Evolutionary conservation across 306 rosid species (phyloP), one percentile per base, ranked within the genome.

Genomic region (Sicyos baderoa): DNA sequence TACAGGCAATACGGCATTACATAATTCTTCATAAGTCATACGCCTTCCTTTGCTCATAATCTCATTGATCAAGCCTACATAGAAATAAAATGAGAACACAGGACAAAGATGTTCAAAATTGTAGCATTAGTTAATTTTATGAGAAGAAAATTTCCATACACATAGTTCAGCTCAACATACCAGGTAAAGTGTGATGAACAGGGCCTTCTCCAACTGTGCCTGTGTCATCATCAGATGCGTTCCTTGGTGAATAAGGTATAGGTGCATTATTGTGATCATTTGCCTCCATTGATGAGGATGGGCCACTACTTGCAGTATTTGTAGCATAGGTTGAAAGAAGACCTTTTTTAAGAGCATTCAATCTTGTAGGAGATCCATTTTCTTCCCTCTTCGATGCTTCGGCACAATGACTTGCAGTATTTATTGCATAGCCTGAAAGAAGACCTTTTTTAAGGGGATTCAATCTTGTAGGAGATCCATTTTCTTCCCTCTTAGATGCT

Each of bases 1-100:
- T 86, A 92, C 98, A 19, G 98, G 98, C 76, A 88, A 75, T 76
- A 93, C 98, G 37, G 94, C 91, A 88, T 81, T 81, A 83, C 97
- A 93, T 74, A 93, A 96, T 74, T 88, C 96, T 76, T 89, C 97
- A 59, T 93, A 89, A 12, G 96, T 81, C 91, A 93, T 89, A 5
- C 98, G 96, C 71, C 74, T 83, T 53, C 97, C 98, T 82, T 88
- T 88, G 88, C 94, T 85, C 96, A 93, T 89, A 77, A 93, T 93
- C 80, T 89, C 96, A 86, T 86, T 84, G 72, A 93, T 89, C 84
- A 93, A 84, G 74, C 94, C 98, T 93, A 82, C 67, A 80, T 50
- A 57, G 45, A 53, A 73, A 81, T 74, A 37, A 56, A 60, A 79
- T 15, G 61, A 42, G 35, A 72, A 83, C 63, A 79, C 76, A 63